Percentiles rank a stretch among this genome's conserved stretches.
phyloP scores from a whole-genome alignment of 2,329 filamentous ascomycete genomes.

The Colletotrichum paranaense region DNA sequence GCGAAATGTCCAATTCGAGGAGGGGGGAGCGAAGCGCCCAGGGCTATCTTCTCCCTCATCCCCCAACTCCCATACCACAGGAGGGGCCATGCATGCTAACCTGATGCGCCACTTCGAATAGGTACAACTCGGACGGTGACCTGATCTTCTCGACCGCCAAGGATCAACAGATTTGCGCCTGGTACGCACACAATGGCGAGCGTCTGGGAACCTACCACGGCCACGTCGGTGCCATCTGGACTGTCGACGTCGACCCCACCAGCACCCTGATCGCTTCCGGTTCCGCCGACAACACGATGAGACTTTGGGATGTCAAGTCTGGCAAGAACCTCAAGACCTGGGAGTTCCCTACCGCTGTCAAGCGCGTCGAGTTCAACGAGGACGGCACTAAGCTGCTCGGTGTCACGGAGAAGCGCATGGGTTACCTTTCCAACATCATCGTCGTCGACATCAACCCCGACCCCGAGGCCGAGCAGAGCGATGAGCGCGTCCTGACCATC shows the following conservation, averaged over 20 bases:
- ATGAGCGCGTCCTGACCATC: conserved; percentile 87
- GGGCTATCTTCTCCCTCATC: conserved; percentile 6
- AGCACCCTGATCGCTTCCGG: conserved; percentile 92
- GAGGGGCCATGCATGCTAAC: conserved; percentile 23
- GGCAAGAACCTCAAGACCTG: conserved; percentile 95
- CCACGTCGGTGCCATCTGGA: conserved; percentile 98
- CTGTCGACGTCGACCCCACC: conserved; percentile 94
- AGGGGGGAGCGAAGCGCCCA: conserved; percentile 14
- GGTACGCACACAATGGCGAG: conserved; percentile 98
- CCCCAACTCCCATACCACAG: not conserved
- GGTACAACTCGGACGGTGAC: conserved; percentile 95
- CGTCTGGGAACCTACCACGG: conserved; percentile 96
- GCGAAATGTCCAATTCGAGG: conserved; percentile 6
- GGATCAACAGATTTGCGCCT: conserved; percentile 96
- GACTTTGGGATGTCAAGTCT: conserved; percentile 94
- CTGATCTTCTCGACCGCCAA: conserved; percentile 96
- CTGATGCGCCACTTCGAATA: conserved; percentile 44
- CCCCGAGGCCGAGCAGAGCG: conserved; percentile 82
- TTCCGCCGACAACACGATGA: conserved; percentile 97
- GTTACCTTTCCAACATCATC: conserved; percentile 92
- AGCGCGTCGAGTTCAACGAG: conserved; percentile 96
- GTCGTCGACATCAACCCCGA: conserved; percentile 91
- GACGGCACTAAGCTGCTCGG: conserved; percentile 91
- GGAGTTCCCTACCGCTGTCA: conserved; percentile 97
- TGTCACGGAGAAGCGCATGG: conserved; percentile 98